Percentiles rank a stretch among this genome's conserved stretches.
Evolutionary conservation across 2,329 filamentous ascomycete species (phyloP).

Genomic region (Phaeosphaeria sp.): DNA sequence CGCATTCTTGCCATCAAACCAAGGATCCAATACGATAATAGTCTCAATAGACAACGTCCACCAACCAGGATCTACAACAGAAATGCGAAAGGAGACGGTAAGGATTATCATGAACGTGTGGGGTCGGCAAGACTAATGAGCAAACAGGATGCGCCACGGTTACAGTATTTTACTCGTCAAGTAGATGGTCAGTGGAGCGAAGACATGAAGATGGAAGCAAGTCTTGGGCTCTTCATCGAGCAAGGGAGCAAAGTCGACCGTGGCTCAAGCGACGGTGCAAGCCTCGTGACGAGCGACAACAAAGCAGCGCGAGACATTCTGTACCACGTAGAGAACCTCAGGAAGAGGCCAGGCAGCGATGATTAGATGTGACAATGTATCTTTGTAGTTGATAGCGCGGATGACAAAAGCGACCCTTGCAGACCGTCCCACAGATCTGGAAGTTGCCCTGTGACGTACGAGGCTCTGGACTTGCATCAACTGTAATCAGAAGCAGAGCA

Average conservation of each 20-base stretch:
- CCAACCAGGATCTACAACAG: constrained; percentile 57
- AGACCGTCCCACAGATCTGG: constrained; percentile 1
- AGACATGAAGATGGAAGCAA: constrained; percentile 17
- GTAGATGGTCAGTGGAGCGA: constrained; percentile 32
- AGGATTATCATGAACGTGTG: background rate
- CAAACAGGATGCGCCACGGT: constrained; percentile 20
- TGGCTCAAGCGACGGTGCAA: constrained; percentile 24
- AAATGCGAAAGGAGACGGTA: constrained; percentile 42
- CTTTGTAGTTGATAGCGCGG: constrained; percentile 4
- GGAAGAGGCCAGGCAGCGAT: constrained; percentile 54
- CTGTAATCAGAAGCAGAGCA: constrained; percentile 21
- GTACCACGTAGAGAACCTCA: constrained; percentile 57
- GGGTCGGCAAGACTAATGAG: background rate
- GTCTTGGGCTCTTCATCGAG: constrained; percentile 25
- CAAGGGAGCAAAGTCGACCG: constrained; percentile 2
- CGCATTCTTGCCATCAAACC: constrained; percentile 31
- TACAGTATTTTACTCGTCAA: constrained; percentile 35
- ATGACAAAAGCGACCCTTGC: constrained; percentile 4
- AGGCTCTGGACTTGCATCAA: constrained; percentile 20
- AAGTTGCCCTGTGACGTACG: constrained; percentile 22
- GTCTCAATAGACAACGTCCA: constrained; percentile 64
- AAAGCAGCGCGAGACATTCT: constrained; percentile 54
- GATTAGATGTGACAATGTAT: constrained; percentile 29
- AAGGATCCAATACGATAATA: constrained; percentile 32
- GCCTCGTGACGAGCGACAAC: constrained; percentile 32